phyloP scores from a whole-genome alignment of 768 basidiomycete genomes.

The Phylloporus sp. region DNA sequence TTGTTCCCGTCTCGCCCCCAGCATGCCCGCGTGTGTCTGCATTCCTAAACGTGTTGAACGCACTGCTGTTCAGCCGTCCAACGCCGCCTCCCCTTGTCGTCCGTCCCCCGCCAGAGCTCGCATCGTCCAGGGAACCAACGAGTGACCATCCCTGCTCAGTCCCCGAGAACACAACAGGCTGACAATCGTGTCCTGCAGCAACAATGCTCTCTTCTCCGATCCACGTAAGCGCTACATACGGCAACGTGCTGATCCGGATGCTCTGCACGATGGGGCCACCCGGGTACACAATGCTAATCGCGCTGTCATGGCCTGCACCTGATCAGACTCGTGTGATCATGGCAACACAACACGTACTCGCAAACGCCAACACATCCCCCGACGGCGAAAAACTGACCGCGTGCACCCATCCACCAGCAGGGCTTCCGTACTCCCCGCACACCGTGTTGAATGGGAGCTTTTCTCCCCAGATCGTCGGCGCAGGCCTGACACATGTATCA shows the following conservation, averaged over 20 bases:
- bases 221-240: slow-evolving; percentile 83
- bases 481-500: slow-evolving; percentile 52
- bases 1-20: slow-evolving; percentile 34
- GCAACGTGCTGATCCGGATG: slow-evolving; percentile 74
- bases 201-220: slow-evolving; percentile 77
- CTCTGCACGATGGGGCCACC: slow-evolving; percentile 67
- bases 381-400: slow-evolving; percentile 94
- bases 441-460: slow-evolving; percentile 97
- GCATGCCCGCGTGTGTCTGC: slow-evolving; percentile 73
- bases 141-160: slow-evolving; percentile 73
- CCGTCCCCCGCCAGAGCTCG: slow-evolving; percentile 39
- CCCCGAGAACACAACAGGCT: slow-evolving; percentile 84
- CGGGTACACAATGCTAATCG: slow-evolving; percentile 90
- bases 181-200: slow-evolving; percentile 97
- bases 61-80: slow-evolving; percentile 86
- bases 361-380: slow-evolving; percentile 91
- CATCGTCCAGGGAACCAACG: slow-evolving; percentile 81
- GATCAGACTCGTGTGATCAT: not conserved
- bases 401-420: slow-evolving; percentile 96
- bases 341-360: slow-evolving; percentile 56
- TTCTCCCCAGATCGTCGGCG: slow-evolving; percentile 93
- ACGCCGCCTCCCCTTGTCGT: slow-evolving; percentile 42
- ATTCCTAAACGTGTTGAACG: slow-evolving; percentile 90
- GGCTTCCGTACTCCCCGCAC: slow-evolving; percentile 88
- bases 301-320: slow-evolving; percentile 86